phyloP scores from a whole-genome alignment of 192 early-diverging fungal species.

The Umbelopsis isabellina region DNA sequence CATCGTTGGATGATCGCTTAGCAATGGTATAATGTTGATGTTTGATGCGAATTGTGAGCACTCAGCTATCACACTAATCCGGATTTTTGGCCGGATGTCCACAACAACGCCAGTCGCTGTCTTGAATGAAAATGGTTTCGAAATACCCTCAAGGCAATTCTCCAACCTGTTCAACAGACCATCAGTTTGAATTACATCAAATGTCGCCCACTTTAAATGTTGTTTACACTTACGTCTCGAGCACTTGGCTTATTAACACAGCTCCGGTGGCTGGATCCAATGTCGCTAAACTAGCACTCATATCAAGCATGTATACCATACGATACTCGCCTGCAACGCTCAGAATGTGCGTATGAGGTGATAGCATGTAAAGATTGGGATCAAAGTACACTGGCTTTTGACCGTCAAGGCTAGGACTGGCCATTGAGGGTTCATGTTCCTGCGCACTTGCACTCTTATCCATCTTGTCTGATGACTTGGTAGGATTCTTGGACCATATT shows the following conservation, averaged over 20 bases:
- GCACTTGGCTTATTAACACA: constrained; percentile 54
- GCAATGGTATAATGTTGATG: constrained; percentile 50
- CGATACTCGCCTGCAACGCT: constrained; percentile 61
- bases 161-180: constrained; percentile 31
- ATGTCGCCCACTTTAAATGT: too few relatives aligned
- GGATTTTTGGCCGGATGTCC: constrained; percentile 37
- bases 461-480: background rate
- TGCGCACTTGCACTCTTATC: background rate
- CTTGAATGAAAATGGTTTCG: constrained; percentile 41
- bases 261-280: constrained; percentile 44
- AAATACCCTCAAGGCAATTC: constrained; percentile 40
- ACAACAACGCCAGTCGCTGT: constrained; percentile 9
- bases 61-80: constrained; percentile 59
- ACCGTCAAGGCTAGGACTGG: background rate
- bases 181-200: too few relatives aligned
- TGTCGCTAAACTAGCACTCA: constrained; percentile 65
- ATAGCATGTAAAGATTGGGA: constrained; percentile 50
- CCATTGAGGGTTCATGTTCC: background rate
- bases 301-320: constrained; percentile 70
- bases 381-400: background rate
- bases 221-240: constrained; percentile 45
- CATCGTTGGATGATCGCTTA: constrained; percentile 59
- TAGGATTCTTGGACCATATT: background rate
- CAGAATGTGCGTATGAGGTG: constrained; percentile 68
- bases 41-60: constrained; percentile 64